Percentiles rank a stretch among this genome's conserved stretches.
Conservation (phyloP, 441 rosid species). For the Aquilaria agallochum region DNA sequence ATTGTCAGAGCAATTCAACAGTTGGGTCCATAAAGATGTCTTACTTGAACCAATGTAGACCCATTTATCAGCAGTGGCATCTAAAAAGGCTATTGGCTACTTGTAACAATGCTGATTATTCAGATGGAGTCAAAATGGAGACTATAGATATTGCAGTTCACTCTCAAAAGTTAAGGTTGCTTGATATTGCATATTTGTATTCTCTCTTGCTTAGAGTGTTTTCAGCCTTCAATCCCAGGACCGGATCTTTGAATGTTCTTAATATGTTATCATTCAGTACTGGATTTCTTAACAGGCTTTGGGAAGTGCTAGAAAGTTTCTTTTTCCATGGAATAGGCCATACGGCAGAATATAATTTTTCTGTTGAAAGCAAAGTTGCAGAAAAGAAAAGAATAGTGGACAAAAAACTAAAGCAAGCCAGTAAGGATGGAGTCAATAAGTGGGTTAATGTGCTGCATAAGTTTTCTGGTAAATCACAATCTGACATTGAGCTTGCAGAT, state of each 20-base stretch:
- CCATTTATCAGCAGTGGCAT: slow-evolving; percentile 96
- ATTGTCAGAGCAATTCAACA: slow-evolving; percentile 25
- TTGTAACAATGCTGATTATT: slow-evolving; percentile 34
- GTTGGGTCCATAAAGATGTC: slow-evolving; percentile 38
- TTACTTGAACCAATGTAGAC: slow-evolving; percentile 59
- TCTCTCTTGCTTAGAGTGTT: slow-evolving; percentile 84
- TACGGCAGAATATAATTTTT: slow-evolving; percentile 19
- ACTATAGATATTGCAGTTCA: slow-evolving; percentile 25
- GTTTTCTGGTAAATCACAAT: slow-evolving; percentile 71
- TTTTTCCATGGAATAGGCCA: slow-evolving; percentile 39
- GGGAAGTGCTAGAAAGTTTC: slow-evolving; percentile 62
- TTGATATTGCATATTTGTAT: slow-evolving; percentile 79
- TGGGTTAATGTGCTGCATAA: slow-evolving; percentile 74
- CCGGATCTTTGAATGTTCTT: slow-evolving; percentile 80
- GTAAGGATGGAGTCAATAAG: slow-evolving; percentile 63
- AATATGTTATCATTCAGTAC: slow-evolving; percentile 93
- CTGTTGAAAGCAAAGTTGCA: slow-evolving; percentile 27
- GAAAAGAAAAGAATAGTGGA: slow-evolving; percentile 35
- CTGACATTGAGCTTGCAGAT: slow-evolving; percentile 30
- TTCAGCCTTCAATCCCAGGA: slow-evolving; percentile 52
- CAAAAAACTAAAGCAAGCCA: slow-evolving; percentile 46
- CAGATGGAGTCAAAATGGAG: slow-evolving; percentile 25
- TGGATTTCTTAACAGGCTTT: slow-evolving; percentile 65
- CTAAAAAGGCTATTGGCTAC: slow-evolving; percentile 68
- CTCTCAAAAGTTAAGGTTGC: slow-evolving; percentile 47